Evolutionary conservation across 2,329 filamentous ascomycete genomes (phyloP).

Genomic region (Colletotrichum musicola): DNA sequence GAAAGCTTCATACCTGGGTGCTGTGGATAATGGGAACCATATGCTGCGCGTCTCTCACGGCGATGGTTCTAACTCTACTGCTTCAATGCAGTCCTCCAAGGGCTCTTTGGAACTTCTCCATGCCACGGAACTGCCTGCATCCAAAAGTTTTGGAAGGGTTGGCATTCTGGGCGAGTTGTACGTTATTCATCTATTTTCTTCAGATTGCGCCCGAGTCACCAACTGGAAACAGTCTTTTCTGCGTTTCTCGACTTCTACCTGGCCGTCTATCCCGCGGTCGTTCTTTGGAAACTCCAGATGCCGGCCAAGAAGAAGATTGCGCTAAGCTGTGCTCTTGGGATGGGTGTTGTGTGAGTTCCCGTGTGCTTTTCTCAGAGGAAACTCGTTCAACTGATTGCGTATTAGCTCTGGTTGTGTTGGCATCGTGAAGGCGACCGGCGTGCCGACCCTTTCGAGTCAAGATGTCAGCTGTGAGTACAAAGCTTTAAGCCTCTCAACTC

Average conservation of each 20-base stretch:
- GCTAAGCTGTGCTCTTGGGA: constrained; percentile 43
- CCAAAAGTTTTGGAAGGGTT: background rate
- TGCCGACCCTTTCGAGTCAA: background rate
- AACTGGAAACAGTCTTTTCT: constrained; percentile 37
- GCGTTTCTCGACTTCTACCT: constrained; percentile 45
- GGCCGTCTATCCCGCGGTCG: constrained; percentile 42
- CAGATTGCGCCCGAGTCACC: background rate
- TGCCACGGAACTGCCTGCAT: background rate
- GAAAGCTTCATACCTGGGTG: constrained; percentile 38
- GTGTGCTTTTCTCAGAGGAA: too few relatives aligned
- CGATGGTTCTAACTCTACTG: constrained; percentile 41
- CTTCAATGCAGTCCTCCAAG: constrained; percentile 43
- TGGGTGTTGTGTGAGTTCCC: constrained; percentile 44
- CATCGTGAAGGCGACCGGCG: background rate
- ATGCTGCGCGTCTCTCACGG: constrained; percentile 39
- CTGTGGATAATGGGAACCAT: constrained; percentile 43
- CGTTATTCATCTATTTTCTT: background rate
- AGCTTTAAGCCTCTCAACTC: too few relatives aligned
- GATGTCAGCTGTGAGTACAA: background rate
- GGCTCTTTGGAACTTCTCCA: constrained; percentile 42
- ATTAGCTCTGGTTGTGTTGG: background rate
- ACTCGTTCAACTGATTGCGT: background rate
- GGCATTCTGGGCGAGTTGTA: constrained; percentile 1
- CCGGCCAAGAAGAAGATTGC: constrained; percentile 44
- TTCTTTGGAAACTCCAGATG: constrained; percentile 42